Conservation (phyloP, 202 grass and related monocot genomes). For the Setaria viridis region DNA sequence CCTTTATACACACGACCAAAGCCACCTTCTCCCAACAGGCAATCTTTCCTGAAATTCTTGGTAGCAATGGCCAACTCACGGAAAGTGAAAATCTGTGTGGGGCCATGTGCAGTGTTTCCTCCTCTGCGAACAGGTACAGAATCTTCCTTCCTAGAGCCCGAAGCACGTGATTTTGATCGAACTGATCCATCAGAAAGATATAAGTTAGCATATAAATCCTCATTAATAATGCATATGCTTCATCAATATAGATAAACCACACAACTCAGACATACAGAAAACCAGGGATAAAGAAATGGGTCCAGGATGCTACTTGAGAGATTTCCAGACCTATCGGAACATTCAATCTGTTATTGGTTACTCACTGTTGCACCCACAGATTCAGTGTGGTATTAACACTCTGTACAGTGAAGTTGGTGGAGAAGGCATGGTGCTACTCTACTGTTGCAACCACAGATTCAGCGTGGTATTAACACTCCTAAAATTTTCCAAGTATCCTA, state of each 20-base stretch:
- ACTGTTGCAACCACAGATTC: constrained; percentile 8
- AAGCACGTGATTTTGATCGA: constrained; percentile 50
- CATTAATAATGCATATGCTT: constrained; percentile 15
- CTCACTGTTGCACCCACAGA: constrained; percentile 13
- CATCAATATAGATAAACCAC: constrained; percentile 5
- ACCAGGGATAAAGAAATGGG: background rate
- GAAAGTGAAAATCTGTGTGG: constrained; percentile 89
- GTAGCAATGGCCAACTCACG: constrained; percentile 78
- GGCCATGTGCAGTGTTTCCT: constrained; percentile 64
- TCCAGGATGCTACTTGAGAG: background rate
- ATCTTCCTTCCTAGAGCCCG: constrained; percentile 60
- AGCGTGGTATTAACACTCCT: background rate
- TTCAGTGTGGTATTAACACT: constrained; percentile 19
- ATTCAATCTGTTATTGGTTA: constrained; percentile 1
- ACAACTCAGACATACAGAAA: constrained; percentile 7
- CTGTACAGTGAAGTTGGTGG: constrained; percentile 23
- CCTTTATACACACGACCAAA: constrained; percentile 97
- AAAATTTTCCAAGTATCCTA: constrained; percentile 16
- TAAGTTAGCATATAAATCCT: constrained; percentile 32
- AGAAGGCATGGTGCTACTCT: constrained; percentile 18
- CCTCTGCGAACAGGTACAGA: constrained; percentile 59
- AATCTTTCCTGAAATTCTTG: constrained; percentile 91
- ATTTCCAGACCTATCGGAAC: constrained; percentile 29
- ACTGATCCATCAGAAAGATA: constrained; percentile 42
- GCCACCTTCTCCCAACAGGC: constrained; percentile 87